Evolutionary conservation across 257 asterid species (phyloP), one percentile per base, ranked within the genome.

Genomic region (Salvia splendens): DNA sequence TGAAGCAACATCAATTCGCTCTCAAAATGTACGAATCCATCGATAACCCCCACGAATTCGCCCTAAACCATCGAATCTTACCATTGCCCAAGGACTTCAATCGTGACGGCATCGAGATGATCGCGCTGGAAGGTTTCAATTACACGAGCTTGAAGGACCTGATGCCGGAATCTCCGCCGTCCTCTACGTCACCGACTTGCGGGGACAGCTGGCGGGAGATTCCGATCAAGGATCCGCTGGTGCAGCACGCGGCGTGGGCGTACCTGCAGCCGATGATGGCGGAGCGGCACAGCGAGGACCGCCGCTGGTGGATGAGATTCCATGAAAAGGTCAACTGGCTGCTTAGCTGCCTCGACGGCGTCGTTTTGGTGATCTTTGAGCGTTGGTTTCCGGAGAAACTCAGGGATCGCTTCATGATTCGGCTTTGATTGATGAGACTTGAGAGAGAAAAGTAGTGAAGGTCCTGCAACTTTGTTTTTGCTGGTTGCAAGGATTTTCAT

Each of bases 241-340:
- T 89, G 45, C 87, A 89, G 79, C 88, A 73, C 40, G 96, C 95
- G 3, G 95, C 92, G 14, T 80, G 90, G 92, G 95, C 95, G 12
- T 89, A 85, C 62, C 81, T 89, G 42, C 87, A 79, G 45, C 92
- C 90, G 28, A 54, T 72, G 83, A 50, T 69, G 84, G 57, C 3
- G 50, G 50, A 15, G 43, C 76, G 14, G 8, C 71, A 6, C 53
- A 6, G 53, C 43, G 63, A 30, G 16, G 65, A 46, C 33, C 50
- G 45, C 11, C 66, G 68, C 9, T 24, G 77, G 74, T 77, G 80
- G 64, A 64, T 65, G 12, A 61, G 67, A 10, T 12, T 80, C 24
- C 69, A 40, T 71, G 66, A 72, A 1, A 75, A 43, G 5, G 51
- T 73, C 24, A 12, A 70, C 59, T 68, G 76, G 35, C 3, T 82